Percentiles rank a stretch among this genome's conserved stretches.
phyloP scores from a whole-genome alignment of 140 eudicot genomes.

The Bidens hawaiensis region DNA sequence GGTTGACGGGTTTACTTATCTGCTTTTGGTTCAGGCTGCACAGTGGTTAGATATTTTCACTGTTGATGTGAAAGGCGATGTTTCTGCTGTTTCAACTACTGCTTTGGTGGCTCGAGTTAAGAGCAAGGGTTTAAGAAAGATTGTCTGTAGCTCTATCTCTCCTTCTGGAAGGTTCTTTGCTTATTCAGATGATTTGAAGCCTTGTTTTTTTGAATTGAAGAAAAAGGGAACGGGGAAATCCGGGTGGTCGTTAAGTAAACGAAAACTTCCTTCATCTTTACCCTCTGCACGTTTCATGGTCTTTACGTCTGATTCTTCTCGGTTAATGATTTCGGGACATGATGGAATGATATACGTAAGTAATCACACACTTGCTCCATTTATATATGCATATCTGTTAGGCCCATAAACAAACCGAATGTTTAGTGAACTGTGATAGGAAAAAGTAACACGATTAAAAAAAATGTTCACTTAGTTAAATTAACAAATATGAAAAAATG shows the following conservation, averaged over 20 bases:
- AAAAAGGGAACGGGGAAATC: conserved; percentile 30
- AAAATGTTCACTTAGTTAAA: too few species aligned
- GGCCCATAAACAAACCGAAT: too few species aligned
- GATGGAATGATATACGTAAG: conserved; percentile 88
- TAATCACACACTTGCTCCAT: background rate
- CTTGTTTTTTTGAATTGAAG: conserved; percentile 57
- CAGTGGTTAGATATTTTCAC: conserved; percentile 48
- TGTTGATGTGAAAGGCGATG: conserved; percentile 37
- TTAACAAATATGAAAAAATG: too few species aligned
- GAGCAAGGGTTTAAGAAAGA: conserved; percentile 60
- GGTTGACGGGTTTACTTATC: conserved; percentile 40
- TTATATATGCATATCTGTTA: background rate
- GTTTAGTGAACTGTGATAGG: too few species aligned
- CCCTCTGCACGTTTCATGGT: conserved; percentile 77
- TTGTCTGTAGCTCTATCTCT: conserved; percentile 72
- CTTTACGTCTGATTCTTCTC: conserved; percentile 70
- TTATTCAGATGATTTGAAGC: conserved; percentile 60
- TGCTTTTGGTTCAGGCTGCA: conserved; percentile 73
- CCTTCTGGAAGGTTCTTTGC: conserved; percentile 60
- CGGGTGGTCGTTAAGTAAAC: conserved; percentile 62
- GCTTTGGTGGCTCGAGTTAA: conserved; percentile 59
- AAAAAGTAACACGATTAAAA: too few species aligned
- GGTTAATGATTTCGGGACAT: conserved; percentile 74
- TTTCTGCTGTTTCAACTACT: conserved; percentile 37
- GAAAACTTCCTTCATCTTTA: conserved; percentile 51